Percentiles rank a stretch among this genome's conserved stretches.
phyloP scores from a whole-genome alignment of 108 stramenopile genomes.

The Conticribra weissflogii region DNA sequence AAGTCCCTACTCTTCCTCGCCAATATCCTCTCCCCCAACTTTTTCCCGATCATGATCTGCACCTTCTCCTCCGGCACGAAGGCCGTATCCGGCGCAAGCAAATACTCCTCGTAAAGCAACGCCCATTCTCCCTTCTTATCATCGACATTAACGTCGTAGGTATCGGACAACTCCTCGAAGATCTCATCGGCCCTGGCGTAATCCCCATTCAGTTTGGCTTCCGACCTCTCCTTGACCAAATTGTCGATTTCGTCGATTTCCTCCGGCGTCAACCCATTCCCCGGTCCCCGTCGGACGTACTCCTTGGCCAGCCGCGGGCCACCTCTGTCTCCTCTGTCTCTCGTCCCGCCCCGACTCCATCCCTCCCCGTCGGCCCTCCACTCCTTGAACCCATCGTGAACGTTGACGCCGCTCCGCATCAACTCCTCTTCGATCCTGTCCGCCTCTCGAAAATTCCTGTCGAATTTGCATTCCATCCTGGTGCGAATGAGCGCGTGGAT shows the following conservation, averaged over 20 bases:
- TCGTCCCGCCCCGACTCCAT: constrained; percentile 1
- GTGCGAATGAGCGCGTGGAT: constrained; percentile 65
- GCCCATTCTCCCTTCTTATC: constrained; percentile 48
- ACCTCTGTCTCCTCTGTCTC: constrained; percentile 8
- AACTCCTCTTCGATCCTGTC: constrained; percentile 41
- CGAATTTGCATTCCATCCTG: constrained; percentile 67
- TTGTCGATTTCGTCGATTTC: constrained; percentile 25
- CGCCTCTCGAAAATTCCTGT: constrained; percentile 38
- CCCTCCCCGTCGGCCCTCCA: constrained; percentile 59
- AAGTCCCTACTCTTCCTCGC: constrained; percentile 58
- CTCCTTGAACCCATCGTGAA: constrained; percentile 45
- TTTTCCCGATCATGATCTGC: constrained; percentile 23
- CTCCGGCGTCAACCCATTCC: constrained; percentile 32
- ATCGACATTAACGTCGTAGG: constrained; percentile 52
- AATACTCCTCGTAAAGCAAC: constrained; percentile 35
- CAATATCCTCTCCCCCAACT: constrained; percentile 50
- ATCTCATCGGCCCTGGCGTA: constrained; percentile 56
- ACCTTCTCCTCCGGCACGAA: constrained; percentile 36
- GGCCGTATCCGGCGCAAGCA: constrained; percentile 30
- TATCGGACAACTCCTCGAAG: constrained; percentile 33
- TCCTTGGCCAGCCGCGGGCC: constrained; percentile 27
- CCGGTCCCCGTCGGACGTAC: constrained; percentile 33
- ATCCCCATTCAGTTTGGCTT: constrained; percentile 38
- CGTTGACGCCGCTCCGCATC: constrained; percentile 15
- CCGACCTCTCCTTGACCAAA: constrained; percentile 40